phyloP scores from a whole-genome alignment of 371 early-diverging fungal genomes.

The Capniomyces stellatus region DNA sequence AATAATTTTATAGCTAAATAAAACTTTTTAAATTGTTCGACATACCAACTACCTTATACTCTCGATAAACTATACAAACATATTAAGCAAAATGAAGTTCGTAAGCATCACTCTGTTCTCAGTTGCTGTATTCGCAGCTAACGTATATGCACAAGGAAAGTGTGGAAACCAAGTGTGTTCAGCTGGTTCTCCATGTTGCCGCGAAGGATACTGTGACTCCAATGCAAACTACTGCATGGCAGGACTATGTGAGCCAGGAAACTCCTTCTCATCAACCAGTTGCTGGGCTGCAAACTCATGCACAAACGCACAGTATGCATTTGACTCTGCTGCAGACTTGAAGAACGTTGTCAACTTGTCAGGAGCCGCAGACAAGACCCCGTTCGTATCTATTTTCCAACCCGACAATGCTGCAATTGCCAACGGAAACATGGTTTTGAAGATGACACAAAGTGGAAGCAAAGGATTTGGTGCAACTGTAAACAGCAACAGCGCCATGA shows the following conservation, averaged over 20 bases:
- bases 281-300: slow-evolving; percentile 34
- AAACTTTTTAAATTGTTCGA: no score
- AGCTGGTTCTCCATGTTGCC: slow-evolving; percentile 27
- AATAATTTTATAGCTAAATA: no score
- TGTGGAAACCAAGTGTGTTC: slow-evolving; percentile 23
- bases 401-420: slow-evolving; percentile 28
- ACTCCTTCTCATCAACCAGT: slow-evolving; percentile 26
- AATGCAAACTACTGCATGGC: slow-evolving; percentile 24
- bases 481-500: slow-evolving; percentile 26
- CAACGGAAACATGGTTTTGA: slow-evolving; percentile 27
- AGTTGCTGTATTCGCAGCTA: slow-evolving; percentile 8
- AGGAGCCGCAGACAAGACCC: slow-evolving; percentile 28
- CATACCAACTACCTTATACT: no score
- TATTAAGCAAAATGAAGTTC: no score
- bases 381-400: slow-evolving; percentile 32
- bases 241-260: slow-evolving; percentile 29
- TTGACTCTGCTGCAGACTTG: slow-evolving; percentile 21
- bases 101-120: no score
- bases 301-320: slow-evolving; percentile 15
- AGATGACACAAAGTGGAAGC: slow-evolving; percentile 16
- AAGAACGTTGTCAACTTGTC: slow-evolving; percentile 24
- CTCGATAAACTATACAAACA: no score
- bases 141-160: slow-evolving; percentile 14
- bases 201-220: slow-evolving; percentile 19
- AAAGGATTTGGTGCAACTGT: slow-evolving; percentile 43